Evolutionary conservation across 2,329 filamentous ascomycete species (phyloP).

Genomic region (Coniochaeta sp.): DNA sequence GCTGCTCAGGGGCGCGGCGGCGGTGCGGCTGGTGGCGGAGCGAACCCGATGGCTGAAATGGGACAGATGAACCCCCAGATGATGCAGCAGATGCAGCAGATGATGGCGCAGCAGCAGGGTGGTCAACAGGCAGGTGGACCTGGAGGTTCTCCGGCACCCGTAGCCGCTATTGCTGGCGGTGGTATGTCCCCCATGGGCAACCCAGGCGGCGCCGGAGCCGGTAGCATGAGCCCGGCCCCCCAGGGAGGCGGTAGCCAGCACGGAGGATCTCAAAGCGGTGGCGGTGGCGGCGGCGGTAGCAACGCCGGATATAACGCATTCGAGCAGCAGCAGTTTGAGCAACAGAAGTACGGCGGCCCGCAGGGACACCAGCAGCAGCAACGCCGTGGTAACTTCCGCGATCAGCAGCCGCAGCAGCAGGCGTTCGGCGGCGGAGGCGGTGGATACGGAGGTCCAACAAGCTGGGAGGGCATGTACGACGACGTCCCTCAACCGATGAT

Average conservation of each 20-base stretch:
- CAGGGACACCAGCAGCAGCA: slow-evolving; percentile 41
- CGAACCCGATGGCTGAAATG: slow-evolving; percentile 33
- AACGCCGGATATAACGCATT: slow-evolving; percentile 64
- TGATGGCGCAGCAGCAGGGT: slow-evolving; percentile 32
- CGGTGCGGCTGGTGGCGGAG: slow-evolving; percentile 7
- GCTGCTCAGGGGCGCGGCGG: slow-evolving; percentile 22
- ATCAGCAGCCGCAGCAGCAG: slow-evolving; percentile 24
- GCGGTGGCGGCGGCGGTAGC: slow-evolving; percentile 21
- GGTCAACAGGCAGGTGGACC: neutral
- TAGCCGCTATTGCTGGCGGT: slow-evolving; percentile 5
- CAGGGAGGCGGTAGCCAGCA: slow-evolving; percentile 10
- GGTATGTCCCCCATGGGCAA: slow-evolving; percentile 4
- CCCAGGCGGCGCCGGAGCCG: slow-evolving; percentile 6
- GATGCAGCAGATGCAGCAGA: slow-evolving; percentile 50
- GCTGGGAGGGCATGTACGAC: slow-evolving; percentile 98
- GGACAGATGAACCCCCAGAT: slow-evolving; percentile 39
- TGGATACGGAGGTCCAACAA: slow-evolving; percentile 54
- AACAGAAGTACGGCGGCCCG: slow-evolving; percentile 69
- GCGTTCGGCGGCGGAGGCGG: slow-evolving; percentile 20
- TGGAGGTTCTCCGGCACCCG: no score
- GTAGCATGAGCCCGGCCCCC: slow-evolving; percentile 5
- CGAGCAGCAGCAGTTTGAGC: slow-evolving; percentile 69
- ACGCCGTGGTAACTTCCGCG: slow-evolving; percentile 40
- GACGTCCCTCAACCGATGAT: slow-evolving; percentile 80
- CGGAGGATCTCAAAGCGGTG: slow-evolving; percentile 20